Conservation (phyloP, 257 asterid genomes). For the Solanum lycopersicoides region DNA sequence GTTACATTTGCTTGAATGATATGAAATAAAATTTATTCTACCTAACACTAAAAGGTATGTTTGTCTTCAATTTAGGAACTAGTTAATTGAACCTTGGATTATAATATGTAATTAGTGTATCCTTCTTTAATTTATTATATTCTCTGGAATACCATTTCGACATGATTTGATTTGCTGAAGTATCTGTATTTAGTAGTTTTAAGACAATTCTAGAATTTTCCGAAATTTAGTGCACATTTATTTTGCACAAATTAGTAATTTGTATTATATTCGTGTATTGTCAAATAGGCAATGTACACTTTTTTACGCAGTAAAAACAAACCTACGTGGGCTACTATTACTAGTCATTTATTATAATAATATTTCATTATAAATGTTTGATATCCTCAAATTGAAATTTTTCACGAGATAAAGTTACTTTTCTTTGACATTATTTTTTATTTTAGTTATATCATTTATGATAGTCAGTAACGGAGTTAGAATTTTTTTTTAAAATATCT, state of each 20-base stretch:
- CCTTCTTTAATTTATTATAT: neutral
- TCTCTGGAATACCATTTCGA: neutral
- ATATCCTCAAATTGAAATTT: too few species aligned
- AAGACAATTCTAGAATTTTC: neutral
- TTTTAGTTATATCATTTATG: too few species aligned
- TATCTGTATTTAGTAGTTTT: neutral
- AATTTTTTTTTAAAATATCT: too few species aligned
- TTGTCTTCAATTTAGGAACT: neutral
- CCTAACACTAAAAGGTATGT: neutral
- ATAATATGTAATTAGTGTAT: neutral
- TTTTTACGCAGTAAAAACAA: neutral
- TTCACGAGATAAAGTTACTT: too few species aligned
- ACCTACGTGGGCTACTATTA: neutral
- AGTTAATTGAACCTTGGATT: neutral
- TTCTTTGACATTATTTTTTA: too few species aligned
- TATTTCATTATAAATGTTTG: neutral
- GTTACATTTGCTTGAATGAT: neutral
- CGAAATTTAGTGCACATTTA: neutral
- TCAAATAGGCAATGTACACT: neutral
- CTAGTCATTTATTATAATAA: neutral
- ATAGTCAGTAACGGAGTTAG: too few species aligned
- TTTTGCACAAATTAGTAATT: neutral
- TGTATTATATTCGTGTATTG: neutral
- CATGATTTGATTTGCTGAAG: neutral
- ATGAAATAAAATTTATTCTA: neutral